Percentiles rank a stretch among this genome's conserved stretches.
phyloP scores from a whole-genome alignment of 208 protist species.

The Angomonas deanei region DNA sequence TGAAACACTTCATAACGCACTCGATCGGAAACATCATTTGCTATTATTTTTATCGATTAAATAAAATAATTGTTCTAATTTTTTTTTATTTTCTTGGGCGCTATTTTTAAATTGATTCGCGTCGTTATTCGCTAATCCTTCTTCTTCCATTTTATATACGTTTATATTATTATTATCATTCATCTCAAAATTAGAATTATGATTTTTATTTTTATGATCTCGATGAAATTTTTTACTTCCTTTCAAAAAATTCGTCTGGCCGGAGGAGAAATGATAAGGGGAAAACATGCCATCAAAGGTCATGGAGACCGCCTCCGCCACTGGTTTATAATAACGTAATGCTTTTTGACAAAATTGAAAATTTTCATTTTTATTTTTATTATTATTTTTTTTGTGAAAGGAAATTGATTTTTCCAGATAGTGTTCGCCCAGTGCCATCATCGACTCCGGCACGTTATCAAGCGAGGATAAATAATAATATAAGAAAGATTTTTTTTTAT shows the following conservation, averaged over 20 bases:
- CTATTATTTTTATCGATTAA: no score
- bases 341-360: slow-evolving; percentile 40
- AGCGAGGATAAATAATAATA: slow-evolving; percentile 81
- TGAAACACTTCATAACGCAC: neutral
- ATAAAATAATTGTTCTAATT: neutral
- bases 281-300: slow-evolving; percentile 39
- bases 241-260: neutral
- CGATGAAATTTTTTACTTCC: neutral
- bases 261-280: neutral
- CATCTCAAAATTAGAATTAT: no score
- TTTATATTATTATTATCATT: no score
- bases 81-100: neutral
- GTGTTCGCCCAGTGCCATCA: slow-evolving; percentile 76
- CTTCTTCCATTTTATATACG: neutral
- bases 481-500: slow-evolving; percentile 51
- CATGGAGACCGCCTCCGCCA: slow-evolving; percentile 65
- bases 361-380: neutral
- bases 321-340: slow-evolving; percentile 55
- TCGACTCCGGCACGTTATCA: slow-evolving; percentile 57
- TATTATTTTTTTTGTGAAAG: slow-evolving; percentile 6
- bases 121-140: neutral
- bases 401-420: slow-evolving; percentile 60
- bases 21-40: no score
- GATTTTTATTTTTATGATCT: no score
- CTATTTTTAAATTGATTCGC: neutral